phyloP scores from a whole-genome alignment of 2,329 filamentous ascomycete species.

The Xylaria sp. region DNA sequence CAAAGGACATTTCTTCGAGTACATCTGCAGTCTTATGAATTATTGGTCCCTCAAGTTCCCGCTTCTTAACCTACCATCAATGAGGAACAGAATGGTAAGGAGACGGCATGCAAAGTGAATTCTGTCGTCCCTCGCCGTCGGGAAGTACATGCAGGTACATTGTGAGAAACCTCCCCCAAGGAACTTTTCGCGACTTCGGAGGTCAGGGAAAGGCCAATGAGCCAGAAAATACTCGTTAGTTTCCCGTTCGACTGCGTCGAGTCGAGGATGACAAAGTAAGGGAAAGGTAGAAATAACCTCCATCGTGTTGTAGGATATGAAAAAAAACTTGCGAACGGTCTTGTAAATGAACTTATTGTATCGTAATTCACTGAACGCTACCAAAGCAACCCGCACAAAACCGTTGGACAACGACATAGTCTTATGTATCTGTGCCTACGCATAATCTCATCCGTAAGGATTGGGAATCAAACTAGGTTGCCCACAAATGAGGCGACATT shows the following conservation, averaged over 20 bases:
- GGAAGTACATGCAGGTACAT: constrained; percentile 7
- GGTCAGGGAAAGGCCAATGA: constrained; percentile 4
- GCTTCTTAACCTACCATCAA: background rate
- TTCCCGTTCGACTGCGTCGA: background rate
- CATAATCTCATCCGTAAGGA: no score
- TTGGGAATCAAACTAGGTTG: no score
- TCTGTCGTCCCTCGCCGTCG: background rate
- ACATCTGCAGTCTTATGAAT: background rate
- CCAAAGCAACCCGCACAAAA: background rate
- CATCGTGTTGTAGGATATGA: background rate
- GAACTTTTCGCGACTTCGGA: background rate
- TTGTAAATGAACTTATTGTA: background rate
- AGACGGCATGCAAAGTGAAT: constrained; percentile 10
- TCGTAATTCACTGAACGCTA: no score
- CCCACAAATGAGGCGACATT: no score
- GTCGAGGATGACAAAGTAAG: background rate
- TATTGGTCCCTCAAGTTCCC: background rate
- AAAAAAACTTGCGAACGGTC: background rate
- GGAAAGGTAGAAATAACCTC: background rate
- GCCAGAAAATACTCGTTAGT: constrained; percentile 3
- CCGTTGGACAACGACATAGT: background rate
- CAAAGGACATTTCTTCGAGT: constrained; percentile 8
- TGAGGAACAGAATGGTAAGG: background rate
- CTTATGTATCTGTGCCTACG: background rate
- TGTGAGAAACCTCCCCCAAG: background rate